Conservation (phyloP, 2,329 filamentous ascomycete species). For the Paecilomyces sp. region DNA sequence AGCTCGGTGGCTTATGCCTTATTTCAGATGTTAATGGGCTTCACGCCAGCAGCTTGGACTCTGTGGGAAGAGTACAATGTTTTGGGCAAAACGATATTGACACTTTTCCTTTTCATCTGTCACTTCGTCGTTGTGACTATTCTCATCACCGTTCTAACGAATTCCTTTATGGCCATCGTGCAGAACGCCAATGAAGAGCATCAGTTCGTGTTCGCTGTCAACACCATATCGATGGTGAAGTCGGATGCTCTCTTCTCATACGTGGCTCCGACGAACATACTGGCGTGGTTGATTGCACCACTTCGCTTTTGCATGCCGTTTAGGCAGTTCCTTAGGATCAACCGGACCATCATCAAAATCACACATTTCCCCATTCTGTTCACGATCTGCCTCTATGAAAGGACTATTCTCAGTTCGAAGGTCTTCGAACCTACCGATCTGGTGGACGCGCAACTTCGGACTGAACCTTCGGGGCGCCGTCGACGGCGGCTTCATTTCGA, state of each 20-base stretch:
- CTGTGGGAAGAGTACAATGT: slow-evolving; percentile 75
- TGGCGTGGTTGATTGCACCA: slow-evolving; percentile 84
- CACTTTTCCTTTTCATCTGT: slow-evolving; percentile 83
- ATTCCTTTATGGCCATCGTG: slow-evolving; percentile 91
- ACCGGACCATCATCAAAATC: slow-evolving; percentile 83
- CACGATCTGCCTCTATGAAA: slow-evolving; percentile 81
- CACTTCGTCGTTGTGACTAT: slow-evolving; percentile 94
- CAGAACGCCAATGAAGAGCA: slow-evolving; percentile 92
- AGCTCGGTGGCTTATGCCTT: slow-evolving; percentile 77
- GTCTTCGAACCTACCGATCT: slow-evolving; percentile 80
- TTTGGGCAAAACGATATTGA: slow-evolving; percentile 68
- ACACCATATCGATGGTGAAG: slow-evolving; percentile 96
- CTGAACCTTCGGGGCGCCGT: slow-evolving; percentile 46
- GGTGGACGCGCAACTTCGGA: slow-evolving; percentile 61
- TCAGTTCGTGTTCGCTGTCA: slow-evolving; percentile 87
- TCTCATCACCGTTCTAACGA: slow-evolving; percentile 89
- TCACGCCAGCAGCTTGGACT: slow-evolving; percentile 91
- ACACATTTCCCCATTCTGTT: slow-evolving; percentile 87
- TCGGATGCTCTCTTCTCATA: slow-evolving; percentile 96
- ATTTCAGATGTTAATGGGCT: slow-evolving; percentile 93
- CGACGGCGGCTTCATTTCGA: slow-evolving; percentile 51
- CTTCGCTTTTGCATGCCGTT: slow-evolving; percentile 74
- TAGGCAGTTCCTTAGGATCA: slow-evolving; percentile 72
- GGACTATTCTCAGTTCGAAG: slow-evolving; percentile 63
- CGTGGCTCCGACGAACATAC: slow-evolving; percentile 81